Evolutionary conservation across 768 basidiomycete species (phyloP), one percentile per base, ranked within the genome.

Genomic region (Kockovaella imperatae): DNA sequence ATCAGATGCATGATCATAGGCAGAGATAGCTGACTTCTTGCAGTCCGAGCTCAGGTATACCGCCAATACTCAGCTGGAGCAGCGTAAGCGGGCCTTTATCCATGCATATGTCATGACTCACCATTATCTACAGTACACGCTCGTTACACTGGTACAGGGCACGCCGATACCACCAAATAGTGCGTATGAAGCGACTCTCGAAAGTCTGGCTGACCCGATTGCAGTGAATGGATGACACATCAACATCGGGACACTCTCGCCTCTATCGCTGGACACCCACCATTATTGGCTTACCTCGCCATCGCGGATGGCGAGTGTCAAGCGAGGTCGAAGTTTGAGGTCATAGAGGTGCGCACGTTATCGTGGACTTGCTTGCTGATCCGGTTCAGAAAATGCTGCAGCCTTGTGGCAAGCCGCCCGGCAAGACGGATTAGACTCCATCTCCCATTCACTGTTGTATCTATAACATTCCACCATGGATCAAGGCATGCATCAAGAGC

Each of bases 131-230:
- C 54, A 95, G 90, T 96, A 55, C 91, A 96, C 69, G 87, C 91
- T 60, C 80, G 91, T 48, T 95, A 95, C 68, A 89, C 88, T 21
- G 93, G 93, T 35, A 99, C 93, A 31, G 90, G 93, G 24, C 91
- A 99, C 73, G 90, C 91, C 29, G 93, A 99, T 71, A 74, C 91
- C 68, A 87, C 88, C 5, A 97, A 97, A 76, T 90, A 84, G 93
- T 95, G 62, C 54, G 87, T 75, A 31, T 15, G 13, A 18, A 42
- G 4, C 3, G 23, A 25, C 51, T 21, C 20, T 42, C 34, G 24
- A 40, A n/a, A 7, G 23, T n/a, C n/a, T n/a, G n/a, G n/a, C 40
- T 42, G 40, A 48, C 31, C 41, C 43, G 23, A 49, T 18, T 5
- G 2, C 64, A 97, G 93, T 73, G 93, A 97, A 67, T 97, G 93